Percentiles rank a stretch among this genome's conserved stretches.
Conservation (phyloP, 2,329 filamentous ascomycete species). For the Celoporthe dispersa region DNA sequence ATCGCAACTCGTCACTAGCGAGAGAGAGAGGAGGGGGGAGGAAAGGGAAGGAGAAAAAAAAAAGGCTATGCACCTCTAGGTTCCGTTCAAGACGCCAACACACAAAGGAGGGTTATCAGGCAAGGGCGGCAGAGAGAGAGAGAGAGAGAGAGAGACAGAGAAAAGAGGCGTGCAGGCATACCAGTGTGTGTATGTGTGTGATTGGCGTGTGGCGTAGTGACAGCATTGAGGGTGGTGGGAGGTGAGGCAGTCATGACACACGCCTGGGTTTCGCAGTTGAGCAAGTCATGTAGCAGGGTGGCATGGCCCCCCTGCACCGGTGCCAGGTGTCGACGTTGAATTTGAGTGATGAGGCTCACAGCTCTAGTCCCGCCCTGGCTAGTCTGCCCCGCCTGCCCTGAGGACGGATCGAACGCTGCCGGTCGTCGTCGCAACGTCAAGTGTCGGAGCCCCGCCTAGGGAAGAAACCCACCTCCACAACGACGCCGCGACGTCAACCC, state of each 20-base stretch:
- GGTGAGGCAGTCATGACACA: conserved; percentile 44
- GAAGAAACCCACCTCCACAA: not conserved
- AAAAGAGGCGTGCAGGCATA: not conserved
- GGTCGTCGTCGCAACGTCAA: conserved; percentile 20
- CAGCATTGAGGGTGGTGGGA: conserved; percentile 39
- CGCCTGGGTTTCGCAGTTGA: conserved; percentile 38
- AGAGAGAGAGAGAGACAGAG: not conserved
- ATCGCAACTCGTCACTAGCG: not conserved
- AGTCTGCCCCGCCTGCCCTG: not conserved
- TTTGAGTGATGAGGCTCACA: conserved; percentile 28
- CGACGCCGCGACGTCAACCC: not conserved
- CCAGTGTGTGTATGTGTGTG: not conserved
- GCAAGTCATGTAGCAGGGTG: not conserved
- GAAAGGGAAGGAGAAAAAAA: too few species aligned
- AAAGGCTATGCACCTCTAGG: not conserved
- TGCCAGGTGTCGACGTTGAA: conserved; percentile 28
- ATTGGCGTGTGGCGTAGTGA: conserved; percentile 7
- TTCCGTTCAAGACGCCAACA: not conserved
- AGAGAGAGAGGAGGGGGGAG: too few species aligned
- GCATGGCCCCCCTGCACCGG: conserved; percentile 18
- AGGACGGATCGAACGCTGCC: conserved; percentile 20
- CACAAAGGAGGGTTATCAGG: not conserved
- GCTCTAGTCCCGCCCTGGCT: conserved; percentile 15
- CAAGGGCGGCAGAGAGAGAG: not conserved
- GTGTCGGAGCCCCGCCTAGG: conserved; percentile 13